These are phyloP conservation scores for Iris pallida DNA, from an alignment of 116 monocot species.

Conservation along the genomic window DNA sequence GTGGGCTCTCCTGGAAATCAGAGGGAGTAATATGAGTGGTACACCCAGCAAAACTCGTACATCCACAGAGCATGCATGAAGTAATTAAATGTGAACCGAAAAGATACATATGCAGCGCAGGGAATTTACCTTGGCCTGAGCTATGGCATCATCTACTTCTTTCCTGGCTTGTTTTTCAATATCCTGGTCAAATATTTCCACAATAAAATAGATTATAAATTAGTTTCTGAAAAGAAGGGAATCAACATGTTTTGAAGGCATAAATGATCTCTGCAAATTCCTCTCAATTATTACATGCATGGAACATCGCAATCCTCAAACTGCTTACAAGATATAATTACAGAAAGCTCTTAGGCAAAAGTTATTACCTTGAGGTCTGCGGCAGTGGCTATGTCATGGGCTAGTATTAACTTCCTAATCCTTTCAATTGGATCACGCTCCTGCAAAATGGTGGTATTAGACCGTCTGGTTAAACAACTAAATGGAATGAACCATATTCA, in stretches of 20 bases:
- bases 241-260: not conserved
- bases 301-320: not conserved
- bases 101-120: not conserved
- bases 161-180: constrained; percentile 81
- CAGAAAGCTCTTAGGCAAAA: too few species aligned
- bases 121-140: constrained; percentile 71
- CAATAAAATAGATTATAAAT: not conserved
- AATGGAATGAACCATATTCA: not conserved
- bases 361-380: constrained; percentile 74
- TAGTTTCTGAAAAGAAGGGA: not conserved
- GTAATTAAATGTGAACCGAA: not conserved
- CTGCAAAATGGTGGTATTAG: constrained; percentile 26
- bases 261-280: not conserved
- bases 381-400: constrained; percentile 61
- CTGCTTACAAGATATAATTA: not conserved
- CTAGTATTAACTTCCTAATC: constrained; percentile 70
- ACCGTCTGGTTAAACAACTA: not conserved
- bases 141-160: constrained; percentile 85
- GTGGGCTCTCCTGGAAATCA: constrained; percentile 60
- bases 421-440: constrained; percentile 99
- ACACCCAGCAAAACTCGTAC: not conserved
- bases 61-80: not conserved
- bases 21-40: too few species aligned
- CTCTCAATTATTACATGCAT: not conserved
- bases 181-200: constrained; percentile 36